Evolutionary conservation across 805 yeast species (phyloP).

Genomic region (Candida silvicultrix): DNA sequence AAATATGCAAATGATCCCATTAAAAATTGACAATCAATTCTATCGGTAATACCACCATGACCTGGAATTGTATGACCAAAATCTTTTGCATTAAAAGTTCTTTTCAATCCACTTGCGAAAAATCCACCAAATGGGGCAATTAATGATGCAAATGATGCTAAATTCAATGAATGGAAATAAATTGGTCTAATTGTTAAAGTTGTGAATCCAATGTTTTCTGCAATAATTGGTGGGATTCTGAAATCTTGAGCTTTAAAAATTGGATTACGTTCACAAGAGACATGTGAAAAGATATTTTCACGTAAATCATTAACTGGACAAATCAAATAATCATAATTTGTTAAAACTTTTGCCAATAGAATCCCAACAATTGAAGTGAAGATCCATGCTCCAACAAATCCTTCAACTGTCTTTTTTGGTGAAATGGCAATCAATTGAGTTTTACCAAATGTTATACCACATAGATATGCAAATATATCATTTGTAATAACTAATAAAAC

Average conservation of each 20-base stretch:
- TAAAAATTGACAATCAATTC: slow-evolving; percentile 95
- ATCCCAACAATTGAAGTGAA: slow-evolving; percentile 79
- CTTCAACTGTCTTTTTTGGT: slow-evolving; percentile 97
- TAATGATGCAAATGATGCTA: slow-evolving; percentile 92
- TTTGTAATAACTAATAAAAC: slow-evolving; percentile 88
- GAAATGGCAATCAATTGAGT: slow-evolving; percentile 90
- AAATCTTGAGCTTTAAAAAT: slow-evolving; percentile 80
- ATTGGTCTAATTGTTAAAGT: slow-evolving; percentile 72
- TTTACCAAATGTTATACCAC: slow-evolving; percentile 94
- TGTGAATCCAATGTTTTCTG: slow-evolving; percentile 39
- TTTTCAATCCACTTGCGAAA: slow-evolving; percentile 94
- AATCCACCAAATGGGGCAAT: slow-evolving; percentile 99
- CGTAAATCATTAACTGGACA: slow-evolving; percentile 79
- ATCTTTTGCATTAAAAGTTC: slow-evolving; percentile 94
- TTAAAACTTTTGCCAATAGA: slow-evolving; percentile 54
- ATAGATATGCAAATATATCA: slow-evolving; percentile 92
- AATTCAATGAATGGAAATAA: slow-evolving; percentile 77
- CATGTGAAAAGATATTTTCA: slow-evolving; percentile 50
- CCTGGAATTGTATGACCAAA: slow-evolving; percentile 99
- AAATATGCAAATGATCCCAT: slow-evolving; percentile 95
- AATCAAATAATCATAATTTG: slow-evolving; percentile 67
- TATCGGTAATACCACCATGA: slow-evolving; percentile 96
- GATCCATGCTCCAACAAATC: slow-evolving; percentile 96
- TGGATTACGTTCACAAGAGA: slow-evolving; percentile 79
- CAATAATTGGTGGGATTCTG: slow-evolving; percentile 65